Conservation (phyloP, 306 rosid species). For the Alnus glutinosa region DNA sequence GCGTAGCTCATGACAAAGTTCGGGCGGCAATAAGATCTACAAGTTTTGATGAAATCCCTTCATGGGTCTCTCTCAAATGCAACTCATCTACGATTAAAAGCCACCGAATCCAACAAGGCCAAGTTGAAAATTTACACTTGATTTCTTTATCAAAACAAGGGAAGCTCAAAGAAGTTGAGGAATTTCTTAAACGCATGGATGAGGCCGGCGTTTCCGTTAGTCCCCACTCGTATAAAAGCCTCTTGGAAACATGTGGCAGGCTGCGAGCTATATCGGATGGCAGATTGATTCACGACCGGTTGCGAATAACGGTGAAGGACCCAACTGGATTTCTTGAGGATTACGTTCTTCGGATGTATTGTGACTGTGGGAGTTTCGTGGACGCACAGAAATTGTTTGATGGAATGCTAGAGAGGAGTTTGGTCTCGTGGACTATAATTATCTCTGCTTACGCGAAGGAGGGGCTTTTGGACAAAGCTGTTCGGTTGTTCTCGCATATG, state of each 20-base stretch:
- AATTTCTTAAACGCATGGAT: conserved; percentile 51
- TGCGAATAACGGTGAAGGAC: conserved; percentile 28
- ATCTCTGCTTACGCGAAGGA: conserved; percentile 48
- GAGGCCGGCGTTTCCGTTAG: conserved; percentile 41
- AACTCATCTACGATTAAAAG: conserved; percentile 18
- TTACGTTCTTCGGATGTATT: conserved; percentile 51
- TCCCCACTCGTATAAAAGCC: conserved; percentile 39
- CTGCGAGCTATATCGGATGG: conserved; percentile 42
- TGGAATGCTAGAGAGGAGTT: conserved; percentile 45
- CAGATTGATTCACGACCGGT: conserved; percentile 40
- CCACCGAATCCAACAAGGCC: conserved; percentile 29
- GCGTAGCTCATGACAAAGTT: conserved; percentile 21
- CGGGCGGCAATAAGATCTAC: conserved; percentile 23
- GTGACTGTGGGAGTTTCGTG: conserved; percentile 46
- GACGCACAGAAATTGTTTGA: conserved; percentile 49
- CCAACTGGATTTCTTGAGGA: conserved; percentile 43
- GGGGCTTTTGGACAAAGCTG: conserved; percentile 39
- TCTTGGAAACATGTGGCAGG: conserved; percentile 49
- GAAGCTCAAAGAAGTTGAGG: conserved; percentile 45
- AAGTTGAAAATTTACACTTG: conserved; percentile 57
- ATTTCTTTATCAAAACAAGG: conserved; percentile 55
- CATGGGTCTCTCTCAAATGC: conserved; percentile 51
- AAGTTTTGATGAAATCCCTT: conserved; percentile 50
- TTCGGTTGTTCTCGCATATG: conserved; percentile 40
- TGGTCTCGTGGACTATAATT: conserved; percentile 45